phyloP scores from a whole-genome alignment of 371 early-diverging fungal species.

The Mucor ambiguus region DNA sequence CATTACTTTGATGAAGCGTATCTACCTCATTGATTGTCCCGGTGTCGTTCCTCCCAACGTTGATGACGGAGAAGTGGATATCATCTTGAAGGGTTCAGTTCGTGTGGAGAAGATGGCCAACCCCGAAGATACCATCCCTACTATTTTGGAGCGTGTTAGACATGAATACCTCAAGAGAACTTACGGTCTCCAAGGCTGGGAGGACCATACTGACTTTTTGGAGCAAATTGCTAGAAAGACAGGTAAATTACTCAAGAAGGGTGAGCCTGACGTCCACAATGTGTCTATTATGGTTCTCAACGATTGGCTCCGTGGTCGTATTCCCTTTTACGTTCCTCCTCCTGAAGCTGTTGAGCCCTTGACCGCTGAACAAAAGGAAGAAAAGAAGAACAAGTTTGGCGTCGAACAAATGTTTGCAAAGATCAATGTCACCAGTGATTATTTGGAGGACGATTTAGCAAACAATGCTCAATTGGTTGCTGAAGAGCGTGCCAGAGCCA shows the following conservation, averaged over 20 bases:
- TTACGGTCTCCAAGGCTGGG: constrained; percentile 88
- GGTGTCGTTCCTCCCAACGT: constrained; percentile 95
- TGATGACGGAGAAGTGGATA: constrained; percentile 91
- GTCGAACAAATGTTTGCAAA: constrained; percentile 86
- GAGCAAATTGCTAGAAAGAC: constrained; percentile 86
- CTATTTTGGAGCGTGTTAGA: constrained; percentile 85
- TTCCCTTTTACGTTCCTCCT: constrained; percentile 94
- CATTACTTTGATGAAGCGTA: constrained; percentile 98
- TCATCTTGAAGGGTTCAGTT: constrained; percentile 98
- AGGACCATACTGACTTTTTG: constrained; percentile 89
- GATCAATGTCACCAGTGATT: constrained; percentile 80
- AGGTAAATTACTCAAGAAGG: constrained; percentile 97
- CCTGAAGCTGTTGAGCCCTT: constrained; percentile 61
- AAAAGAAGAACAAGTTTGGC: constrained; percentile 42
- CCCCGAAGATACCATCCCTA: constrained; percentile 95
- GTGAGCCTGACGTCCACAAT: constrained; percentile 93
- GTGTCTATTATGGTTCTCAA: constrained; percentile 98
- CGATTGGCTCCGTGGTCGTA: constrained; percentile 99
- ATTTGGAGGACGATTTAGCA: constrained; percentile 75
- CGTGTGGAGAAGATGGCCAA: constrained; percentile 94
- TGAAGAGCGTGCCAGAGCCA: constrained; percentile 53
- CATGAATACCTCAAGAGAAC: constrained; percentile 88
- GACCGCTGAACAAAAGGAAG: constrained; percentile 33
- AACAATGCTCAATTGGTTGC: constrained; percentile 58
- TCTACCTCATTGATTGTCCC: constrained; percentile 99